Evolutionary conservation across 768 basidiomycete genomes (phyloP), one percentile per base, ranked within the genome.

Genomic region (Hypholoma fasciculare): DNA sequence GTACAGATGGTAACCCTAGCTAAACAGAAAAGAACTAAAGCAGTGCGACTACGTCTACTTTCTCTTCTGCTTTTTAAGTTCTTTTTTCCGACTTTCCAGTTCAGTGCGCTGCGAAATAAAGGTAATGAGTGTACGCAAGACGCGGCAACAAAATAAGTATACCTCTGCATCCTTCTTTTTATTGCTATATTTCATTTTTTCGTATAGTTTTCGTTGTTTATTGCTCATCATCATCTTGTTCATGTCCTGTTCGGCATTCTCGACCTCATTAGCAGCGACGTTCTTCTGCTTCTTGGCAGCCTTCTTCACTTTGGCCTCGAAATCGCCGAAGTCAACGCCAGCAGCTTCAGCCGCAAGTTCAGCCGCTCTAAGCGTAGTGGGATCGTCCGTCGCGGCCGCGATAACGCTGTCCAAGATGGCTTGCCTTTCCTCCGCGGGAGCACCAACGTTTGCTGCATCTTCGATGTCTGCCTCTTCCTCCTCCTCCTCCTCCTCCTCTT

Each of bases 151-250:
- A 36, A 34, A 57, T 52, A 23, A 76, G 88, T 64, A 42, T 70
- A 95, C 95, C 90, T 96, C 92, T 23, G 80, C 75, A 13, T 80
- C 79, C 59, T 87, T 87, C 74, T 88, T 91, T 70, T 82, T 81
- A 69, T 96, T 83, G 63, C 88, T 87, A 69, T 91, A 85, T 76
- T 94, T 93, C 85, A 97, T 91, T 75, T 90, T 90, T 74, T 94
- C 93, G 71, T 96, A 96, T 65, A 97, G 74, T 74, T 96, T 96
- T 65, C 87, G 84, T 72, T 96, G 90, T 76, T 91, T 94, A 73
- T 93, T 94, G 78, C 92, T 96, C 88, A 97, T 88, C 85, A 98
- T 82, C 88, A 98, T 96, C 82, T 96, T 96, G 74, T 92, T 89
- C 90, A 96, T 92, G 69, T 96, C 90, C 66, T 86, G 80, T 69